These are phyloP conservation scores for Schwanniomyces polymorphus DNA, from an alignment of 805 yeast species.

Conservation along the genomic window DNA sequence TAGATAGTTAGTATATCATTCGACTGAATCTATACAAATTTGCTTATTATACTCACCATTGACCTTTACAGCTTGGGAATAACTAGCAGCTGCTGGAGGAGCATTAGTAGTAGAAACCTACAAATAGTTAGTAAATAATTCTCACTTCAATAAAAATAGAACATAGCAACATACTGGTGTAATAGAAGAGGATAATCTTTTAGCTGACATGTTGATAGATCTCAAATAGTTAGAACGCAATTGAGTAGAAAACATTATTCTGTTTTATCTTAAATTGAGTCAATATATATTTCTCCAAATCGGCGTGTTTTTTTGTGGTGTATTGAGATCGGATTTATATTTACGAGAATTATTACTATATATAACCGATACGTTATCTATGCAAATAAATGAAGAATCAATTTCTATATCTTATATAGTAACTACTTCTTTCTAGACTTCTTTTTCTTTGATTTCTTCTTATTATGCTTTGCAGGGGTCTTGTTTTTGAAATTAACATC, in stretches of 20 bases:
- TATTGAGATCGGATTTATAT: not conserved
- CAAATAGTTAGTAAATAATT: slow-evolving; percentile 10
- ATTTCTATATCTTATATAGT: not conserved
- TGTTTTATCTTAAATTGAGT: not conserved
- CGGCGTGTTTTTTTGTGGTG: not conserved
- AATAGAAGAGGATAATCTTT: slow-evolving; percentile 25
- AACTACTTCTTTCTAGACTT: slow-evolving; percentile 17
- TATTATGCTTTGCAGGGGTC: slow-evolving; percentile 7
- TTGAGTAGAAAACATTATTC: slow-evolving; percentile 16
- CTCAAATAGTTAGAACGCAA: slow-evolving; percentile 16
- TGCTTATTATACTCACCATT: slow-evolving; percentile 45
- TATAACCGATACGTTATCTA: not conserved
- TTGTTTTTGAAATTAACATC: slow-evolving; percentile 17
- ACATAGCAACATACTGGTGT: slow-evolving; percentile 27
- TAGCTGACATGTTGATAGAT: slow-evolving; percentile 20
- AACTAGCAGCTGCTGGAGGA: slow-evolving; percentile 96
- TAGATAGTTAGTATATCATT: slow-evolving; percentile 6
- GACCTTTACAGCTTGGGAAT: slow-evolving; percentile 93
- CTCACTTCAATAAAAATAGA: not conserved
- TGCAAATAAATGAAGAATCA: not conserved
- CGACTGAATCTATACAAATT: not conserved
- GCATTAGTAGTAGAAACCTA: slow-evolving; percentile 71
- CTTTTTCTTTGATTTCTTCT: slow-evolving; percentile 30
- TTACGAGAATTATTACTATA: not conserved
- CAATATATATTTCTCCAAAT: not conserved